Conservation (phyloP, 1,139 yeast species). For the Suzukiozyma palmioleophila region DNA sequence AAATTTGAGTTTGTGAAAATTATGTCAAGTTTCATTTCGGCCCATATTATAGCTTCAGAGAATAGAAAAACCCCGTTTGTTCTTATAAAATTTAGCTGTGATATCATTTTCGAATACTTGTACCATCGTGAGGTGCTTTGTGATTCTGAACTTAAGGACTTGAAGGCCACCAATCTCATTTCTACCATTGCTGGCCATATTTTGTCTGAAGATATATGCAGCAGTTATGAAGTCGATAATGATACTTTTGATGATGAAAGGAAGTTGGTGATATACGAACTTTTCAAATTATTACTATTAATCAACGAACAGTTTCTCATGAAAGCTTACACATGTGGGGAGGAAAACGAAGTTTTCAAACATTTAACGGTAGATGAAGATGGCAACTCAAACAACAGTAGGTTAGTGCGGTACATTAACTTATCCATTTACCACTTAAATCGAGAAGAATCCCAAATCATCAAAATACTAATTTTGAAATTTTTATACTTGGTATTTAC, state of each 20-base stretch:
- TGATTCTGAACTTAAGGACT: constrained; percentile 29
- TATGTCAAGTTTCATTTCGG: constrained; percentile 34
- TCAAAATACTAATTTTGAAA: constrained; percentile 77
- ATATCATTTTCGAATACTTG: constrained; percentile 41
- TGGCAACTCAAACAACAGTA: constrained; percentile 13
- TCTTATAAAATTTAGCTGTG: constrained; percentile 37
- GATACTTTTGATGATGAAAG: constrained; percentile 53
- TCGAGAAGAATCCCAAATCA: constrained; percentile 66
- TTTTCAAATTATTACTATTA: constrained; percentile 68
- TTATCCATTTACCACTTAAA: constrained; percentile 56
- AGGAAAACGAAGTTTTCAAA: constrained; percentile 47
- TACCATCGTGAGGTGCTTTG: constrained; percentile 32
- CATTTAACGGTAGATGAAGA: constrained; percentile 26
- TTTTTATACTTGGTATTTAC: constrained; percentile 72
- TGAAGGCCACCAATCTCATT: constrained; percentile 28
- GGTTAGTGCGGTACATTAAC: constrained; percentile 37
- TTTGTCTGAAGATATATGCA: constrained; percentile 46
- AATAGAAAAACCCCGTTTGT: constrained; percentile 25
- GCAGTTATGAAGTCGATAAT: constrained; percentile 28
- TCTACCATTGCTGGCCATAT: constrained; percentile 47
- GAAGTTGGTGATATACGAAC: constrained; percentile 60
- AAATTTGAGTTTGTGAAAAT: constrained; percentile 47
- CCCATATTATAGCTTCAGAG: constrained; percentile 22
- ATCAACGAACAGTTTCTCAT: constrained; percentile 85
- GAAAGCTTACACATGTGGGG: constrained; percentile 36